A percentile compares a stretch with the other conserved stretches of the same genome.
Evolutionary conservation across 371 early-diverging fungal genomes (phyloP).

Genomic region (Mortierella sp.): DNA sequence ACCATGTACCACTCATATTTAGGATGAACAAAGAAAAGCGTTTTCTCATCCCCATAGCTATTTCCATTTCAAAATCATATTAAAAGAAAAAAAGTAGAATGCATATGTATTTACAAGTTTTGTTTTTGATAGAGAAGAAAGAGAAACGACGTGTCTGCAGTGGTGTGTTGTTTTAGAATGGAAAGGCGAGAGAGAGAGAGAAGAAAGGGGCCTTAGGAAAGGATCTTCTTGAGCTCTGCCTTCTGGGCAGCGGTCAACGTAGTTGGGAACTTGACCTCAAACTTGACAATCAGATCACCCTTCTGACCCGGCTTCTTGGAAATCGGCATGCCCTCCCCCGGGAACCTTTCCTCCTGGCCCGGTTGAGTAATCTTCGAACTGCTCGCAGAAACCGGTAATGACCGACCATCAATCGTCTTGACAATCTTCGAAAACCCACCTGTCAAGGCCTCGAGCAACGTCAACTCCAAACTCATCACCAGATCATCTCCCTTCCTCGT

Average conservation of each 20-base stretch:
- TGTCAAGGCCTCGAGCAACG: slow-evolving; percentile 84
- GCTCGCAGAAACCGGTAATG: slow-evolving; percentile 73
- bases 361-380: slow-evolving; percentile 75
- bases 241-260: slow-evolving; percentile 77
- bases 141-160: not conserved
- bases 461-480: slow-evolving; percentile 71
- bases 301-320: slow-evolving; percentile 85
- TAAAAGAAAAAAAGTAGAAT: not conserved
- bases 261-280: slow-evolving; percentile 87
- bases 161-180: not conserved
- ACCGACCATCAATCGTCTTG: slow-evolving; percentile 84
- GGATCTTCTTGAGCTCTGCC: slow-evolving; percentile 63
- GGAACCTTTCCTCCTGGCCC: slow-evolving; percentile 80
- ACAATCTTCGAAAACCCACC: slow-evolving; percentile 83
- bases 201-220: slow-evolving; percentile 21
- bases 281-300: slow-evolving; percentile 89
- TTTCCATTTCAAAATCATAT: not conserved
- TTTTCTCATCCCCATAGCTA: not conserved
- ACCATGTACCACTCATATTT: not conserved
- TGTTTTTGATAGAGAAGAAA: not conserved
- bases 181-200: not conserved
- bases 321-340: slow-evolving; percentile 95
- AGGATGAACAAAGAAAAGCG: not conserved
- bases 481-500: slow-evolving; percentile 94
- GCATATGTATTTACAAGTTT: not conserved